Percentiles rank a stretch among this genome's conserved stretches.
Evolutionary conservation across 2,329 filamentous ascomycete species (phyloP).

Genomic region (Colletotrichum australisinense): DNA sequence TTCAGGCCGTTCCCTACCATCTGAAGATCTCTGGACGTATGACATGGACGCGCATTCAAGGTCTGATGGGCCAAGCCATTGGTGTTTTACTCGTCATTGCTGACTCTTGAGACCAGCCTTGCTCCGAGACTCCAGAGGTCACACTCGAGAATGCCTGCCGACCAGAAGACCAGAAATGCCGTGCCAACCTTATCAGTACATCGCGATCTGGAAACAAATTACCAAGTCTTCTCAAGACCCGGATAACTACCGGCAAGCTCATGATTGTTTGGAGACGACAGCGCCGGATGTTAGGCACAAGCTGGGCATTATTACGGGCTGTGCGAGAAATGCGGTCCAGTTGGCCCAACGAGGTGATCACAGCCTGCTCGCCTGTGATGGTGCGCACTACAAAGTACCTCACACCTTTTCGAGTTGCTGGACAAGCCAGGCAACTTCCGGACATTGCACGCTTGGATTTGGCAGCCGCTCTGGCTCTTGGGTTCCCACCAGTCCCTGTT

Average conservation of each 20-base stretch:
- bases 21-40: not conserved
- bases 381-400: not conserved
- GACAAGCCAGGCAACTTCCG: slow-evolving; percentile 1
- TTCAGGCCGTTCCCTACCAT: not conserved
- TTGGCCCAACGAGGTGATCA: not conserved
- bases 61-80: not conserved
- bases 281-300: not conserved
- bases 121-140: not conserved
- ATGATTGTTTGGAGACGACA: not conserved
- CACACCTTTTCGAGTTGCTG: not conserved
- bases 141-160: not conserved
- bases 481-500: slow-evolving; percentile 18
- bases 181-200: not conserved
- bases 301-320: slow-evolving; percentile 2
- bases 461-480: not conserved
- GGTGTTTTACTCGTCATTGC: not conserved
- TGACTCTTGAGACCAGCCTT: not conserved
- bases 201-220: not conserved
- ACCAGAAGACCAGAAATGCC: not conserved
- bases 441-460: not conserved
- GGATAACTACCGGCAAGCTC: not conserved
- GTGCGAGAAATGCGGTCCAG: slow-evolving; percentile 7
- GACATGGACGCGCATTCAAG: not conserved
- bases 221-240: not conserved
- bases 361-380: not conserved